These are phyloP conservation scores for Gyromitra esculenta DNA, from an alignment of 2,329 filamentous ascomycete genomes.

Conservation along the genomic window DNA sequence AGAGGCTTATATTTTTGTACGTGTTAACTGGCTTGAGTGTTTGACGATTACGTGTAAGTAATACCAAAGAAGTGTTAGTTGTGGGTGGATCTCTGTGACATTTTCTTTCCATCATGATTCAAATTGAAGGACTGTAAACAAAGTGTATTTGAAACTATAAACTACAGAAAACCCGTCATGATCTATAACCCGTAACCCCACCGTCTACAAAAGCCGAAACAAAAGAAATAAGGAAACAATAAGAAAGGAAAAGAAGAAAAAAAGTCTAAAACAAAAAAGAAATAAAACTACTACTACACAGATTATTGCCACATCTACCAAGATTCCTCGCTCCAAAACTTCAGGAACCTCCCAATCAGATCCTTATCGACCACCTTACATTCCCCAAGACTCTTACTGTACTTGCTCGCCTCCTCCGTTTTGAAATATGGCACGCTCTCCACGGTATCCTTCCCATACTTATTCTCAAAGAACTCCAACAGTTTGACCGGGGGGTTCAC, in stretches of 20 bases:
- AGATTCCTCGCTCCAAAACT: constrained; percentile 45
- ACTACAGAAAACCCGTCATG: background rate
- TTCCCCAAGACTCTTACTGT: constrained; percentile 22
- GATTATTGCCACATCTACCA: constrained; percentile 18
- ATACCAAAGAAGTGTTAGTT: background rate
- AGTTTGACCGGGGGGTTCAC: constrained; percentile 67
- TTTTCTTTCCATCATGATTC: background rate
- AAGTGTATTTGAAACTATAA: background rate
- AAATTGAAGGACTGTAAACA: background rate
- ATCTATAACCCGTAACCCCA: background rate
- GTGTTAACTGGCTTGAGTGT: background rate
- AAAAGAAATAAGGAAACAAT: background rate
- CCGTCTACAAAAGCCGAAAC: background rate
- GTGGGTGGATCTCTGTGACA: background rate
- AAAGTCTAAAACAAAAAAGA: background rate
- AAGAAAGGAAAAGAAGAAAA: background rate
- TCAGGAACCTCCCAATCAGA: constrained; percentile 45
- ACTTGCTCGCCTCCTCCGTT: constrained; percentile 34
- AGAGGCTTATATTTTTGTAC: too few species aligned
- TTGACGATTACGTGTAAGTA: too few species aligned
- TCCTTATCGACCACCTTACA: constrained; percentile 39
- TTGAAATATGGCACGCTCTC: constrained; percentile 58
- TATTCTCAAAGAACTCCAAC: constrained; percentile 66
- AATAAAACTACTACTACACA: background rate
- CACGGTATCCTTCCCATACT: constrained; percentile 64